Percentiles rank a stretch among this genome's conserved stretches.
Conservation (phyloP, 1,284 basidiomycete genomes). For the Microstroma glucosiphilum region DNA sequence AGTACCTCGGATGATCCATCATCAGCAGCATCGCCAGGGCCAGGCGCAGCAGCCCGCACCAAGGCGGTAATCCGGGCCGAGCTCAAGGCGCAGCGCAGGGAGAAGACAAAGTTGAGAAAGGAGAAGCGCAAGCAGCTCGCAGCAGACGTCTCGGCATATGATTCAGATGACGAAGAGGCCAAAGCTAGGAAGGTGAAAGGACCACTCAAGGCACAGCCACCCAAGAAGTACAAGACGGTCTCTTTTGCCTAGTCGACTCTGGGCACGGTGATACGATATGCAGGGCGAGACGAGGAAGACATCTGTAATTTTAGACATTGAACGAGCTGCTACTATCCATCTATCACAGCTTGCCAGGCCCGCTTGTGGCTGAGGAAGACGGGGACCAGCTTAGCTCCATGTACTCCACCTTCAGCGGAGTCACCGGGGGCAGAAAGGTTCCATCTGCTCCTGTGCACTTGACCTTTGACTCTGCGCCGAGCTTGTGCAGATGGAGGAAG, state of each 20-base stretch:
- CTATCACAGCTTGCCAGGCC: too few relatives aligned
- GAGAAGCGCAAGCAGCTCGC: slow-evolving; percentile 1
- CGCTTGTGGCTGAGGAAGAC: too few relatives aligned
- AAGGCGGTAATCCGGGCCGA: slow-evolving; percentile 1
- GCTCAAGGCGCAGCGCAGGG: slow-evolving; percentile 2
- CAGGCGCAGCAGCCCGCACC: background rate
- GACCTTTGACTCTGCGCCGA: slow-evolving; percentile 43
- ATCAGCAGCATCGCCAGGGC: too few relatives aligned
- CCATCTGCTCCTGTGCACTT: background rate
- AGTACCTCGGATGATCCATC: too few relatives aligned
- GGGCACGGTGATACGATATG: too few relatives aligned
- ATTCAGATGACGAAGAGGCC: background rate
- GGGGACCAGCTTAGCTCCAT: background rate
- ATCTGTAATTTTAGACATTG: too few relatives aligned
- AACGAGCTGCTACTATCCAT: too few relatives aligned
- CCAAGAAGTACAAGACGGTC: slow-evolving; percentile 1
- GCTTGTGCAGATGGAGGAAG: slow-evolving; percentile 67
- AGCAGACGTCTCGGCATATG: background rate
- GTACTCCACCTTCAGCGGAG: slow-evolving; percentile 2
- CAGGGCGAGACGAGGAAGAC: too few relatives aligned
- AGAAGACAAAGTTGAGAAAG: slow-evolving; percentile 2
- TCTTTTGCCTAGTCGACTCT: background rate
- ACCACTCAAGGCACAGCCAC: background rate
- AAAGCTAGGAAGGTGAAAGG: background rate
- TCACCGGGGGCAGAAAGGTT: background rate